Conservation (phyloP, 2,329 filamentous ascomycete species). For the Thermothelomyces thermophilus region DNA sequence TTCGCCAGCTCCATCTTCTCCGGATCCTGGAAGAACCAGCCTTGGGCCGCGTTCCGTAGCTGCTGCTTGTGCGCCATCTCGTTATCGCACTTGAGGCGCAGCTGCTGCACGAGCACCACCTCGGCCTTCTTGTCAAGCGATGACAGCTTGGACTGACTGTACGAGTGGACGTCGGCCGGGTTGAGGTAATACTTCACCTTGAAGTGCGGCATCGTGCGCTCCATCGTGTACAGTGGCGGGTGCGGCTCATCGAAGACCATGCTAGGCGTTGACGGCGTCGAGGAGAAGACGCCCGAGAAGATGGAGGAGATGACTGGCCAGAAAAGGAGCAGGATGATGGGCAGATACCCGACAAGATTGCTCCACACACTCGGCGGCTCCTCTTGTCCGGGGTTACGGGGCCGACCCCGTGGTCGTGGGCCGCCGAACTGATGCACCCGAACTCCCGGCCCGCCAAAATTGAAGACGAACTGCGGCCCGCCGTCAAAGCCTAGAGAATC, state of each 20-base stretch:
- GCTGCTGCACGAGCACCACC: constrained; percentile 57
- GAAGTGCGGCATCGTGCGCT: constrained; percentile 63
- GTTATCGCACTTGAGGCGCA: constrained; percentile 66
- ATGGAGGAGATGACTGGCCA: constrained; percentile 76
- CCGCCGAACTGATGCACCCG: constrained; percentile 95
- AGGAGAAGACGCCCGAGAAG: constrained; percentile 50
- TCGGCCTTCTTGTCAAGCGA: constrained; percentile 76
- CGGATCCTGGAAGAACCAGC: constrained; percentile 79
- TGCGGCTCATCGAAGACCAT: constrained; percentile 69
- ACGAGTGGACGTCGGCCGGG: constrained; percentile 67
- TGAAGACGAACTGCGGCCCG: constrained; percentile 89
- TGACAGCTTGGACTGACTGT: constrained; percentile 60
- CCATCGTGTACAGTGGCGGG: constrained; percentile 61
- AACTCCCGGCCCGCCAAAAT: constrained; percentile 84
- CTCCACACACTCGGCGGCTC: constrained; percentile 45
- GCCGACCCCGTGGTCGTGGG: constrained; percentile 65
- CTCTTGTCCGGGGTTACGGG: constrained; percentile 53
- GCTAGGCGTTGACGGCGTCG: constrained; percentile 52
- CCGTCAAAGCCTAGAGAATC: constrained; percentile 58
- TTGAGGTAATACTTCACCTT: constrained; percentile 82
- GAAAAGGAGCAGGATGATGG: constrained; percentile 83
- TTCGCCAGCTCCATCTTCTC: constrained; percentile 69
- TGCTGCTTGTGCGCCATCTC: constrained; percentile 61
- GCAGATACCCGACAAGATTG: constrained; percentile 69
- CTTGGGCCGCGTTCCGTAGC: constrained; percentile 70